Base-by-base conservation (phyloP, 2,329 filamentous ascomycete species). In the Fusarium guadeloupense region DNA sequence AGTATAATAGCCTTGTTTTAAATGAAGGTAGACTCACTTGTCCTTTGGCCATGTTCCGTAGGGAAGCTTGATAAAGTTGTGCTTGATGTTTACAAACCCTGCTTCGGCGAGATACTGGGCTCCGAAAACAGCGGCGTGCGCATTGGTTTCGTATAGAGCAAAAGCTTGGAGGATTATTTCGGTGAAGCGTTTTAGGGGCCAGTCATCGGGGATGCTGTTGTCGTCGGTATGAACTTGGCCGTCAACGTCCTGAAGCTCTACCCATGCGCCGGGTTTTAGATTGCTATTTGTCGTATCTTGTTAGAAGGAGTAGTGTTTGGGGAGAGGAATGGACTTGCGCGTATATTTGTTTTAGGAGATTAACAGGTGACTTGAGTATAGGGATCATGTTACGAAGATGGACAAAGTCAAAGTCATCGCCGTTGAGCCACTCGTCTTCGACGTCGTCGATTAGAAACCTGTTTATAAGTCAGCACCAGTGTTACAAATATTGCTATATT, bases 381-480 rank as follows among this genome's bases (percentile, higher is more conserved):
- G 76, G 74, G 12, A 80, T 77, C 74, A 90, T 79, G 65, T 85
- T 70, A 8, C 83, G 80, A 1, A 83, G 81, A 70, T 89, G 87
- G 46, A 89, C 81, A 58, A 83, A 81, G 71, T 89, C 85, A 67
- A 87, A 81, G 66, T 80, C 68, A 41, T 81, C 70, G 2, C 75
- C 72, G 42, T 71, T 68, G 9, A 84, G 75, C 85, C 85, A 88
- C 6, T 72, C 67, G 1, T 67, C 68, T 48, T 75, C 71, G 16
- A 71, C 66, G 16, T 78, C 74, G 26, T 78, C 76, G 16, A 78
- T 62, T 6, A 76, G 56, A 25, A 78, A 77, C 6, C 66, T 66
- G 74, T 77, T n/a, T n/a, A 39, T 80, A 76, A 41, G 37, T 50
- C 16, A 49, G 46, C 2, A 1, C n/a, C 9, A 4, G 6, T 9